Base-by-base conservation (phyloP, 2,329 filamentous ascomycete genomes). In the Trichoderma semiorbis region DNA sequence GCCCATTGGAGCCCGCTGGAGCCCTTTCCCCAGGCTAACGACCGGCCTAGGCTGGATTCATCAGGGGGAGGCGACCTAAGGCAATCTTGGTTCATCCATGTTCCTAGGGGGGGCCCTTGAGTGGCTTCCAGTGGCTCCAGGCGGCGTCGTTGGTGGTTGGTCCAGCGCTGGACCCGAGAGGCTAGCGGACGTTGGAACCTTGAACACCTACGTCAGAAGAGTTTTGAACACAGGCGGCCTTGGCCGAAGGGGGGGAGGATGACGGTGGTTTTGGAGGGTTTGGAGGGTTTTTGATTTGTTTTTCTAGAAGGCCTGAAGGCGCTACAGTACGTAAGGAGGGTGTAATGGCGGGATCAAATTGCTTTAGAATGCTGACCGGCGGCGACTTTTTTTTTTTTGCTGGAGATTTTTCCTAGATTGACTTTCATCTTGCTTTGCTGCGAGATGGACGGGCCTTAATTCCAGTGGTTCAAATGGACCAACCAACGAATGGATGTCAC, bases 141-240 rank as follows among this genome's bases (percentile, higher is more conserved):
- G 30, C 50, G 64, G 50, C 47, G 32, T 39, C 32, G 50, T 58
- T 67, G 39, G 64, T 30, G 61, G 36, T 47, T 64, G 36, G 61
- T 39, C 21, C 26, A 39, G 26, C 24, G 24, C 61, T 21, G 36
- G 24, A 18, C 14, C 11, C 18, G 12, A 39, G 4, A 26, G 32
- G 58, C 32, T 39, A 18, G 64, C 11, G 32, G 64, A 21, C 11
- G 32, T 28, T 39, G 47, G 32, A 34, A 55, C 24, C 39, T 69
- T 63, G 57, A 12, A 28, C 60, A 43, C 21, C 58, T 65, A 70
- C 68, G 68, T 70, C 68, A 70, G 68, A 58, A 47, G 4, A 18
- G 0, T 7, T 39, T 39, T 39, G 36, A 8, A 39, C 36, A 18
- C 36, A 8, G 50, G 68, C 57, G 68, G 47, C 14, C 58, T 43